A percentile compares a stretch with the other conserved stretches of the same genome.
Conservation (phyloP, 2,329 filamentous ascomycete species). For the Colletotrichum tofieldiae region DNA sequence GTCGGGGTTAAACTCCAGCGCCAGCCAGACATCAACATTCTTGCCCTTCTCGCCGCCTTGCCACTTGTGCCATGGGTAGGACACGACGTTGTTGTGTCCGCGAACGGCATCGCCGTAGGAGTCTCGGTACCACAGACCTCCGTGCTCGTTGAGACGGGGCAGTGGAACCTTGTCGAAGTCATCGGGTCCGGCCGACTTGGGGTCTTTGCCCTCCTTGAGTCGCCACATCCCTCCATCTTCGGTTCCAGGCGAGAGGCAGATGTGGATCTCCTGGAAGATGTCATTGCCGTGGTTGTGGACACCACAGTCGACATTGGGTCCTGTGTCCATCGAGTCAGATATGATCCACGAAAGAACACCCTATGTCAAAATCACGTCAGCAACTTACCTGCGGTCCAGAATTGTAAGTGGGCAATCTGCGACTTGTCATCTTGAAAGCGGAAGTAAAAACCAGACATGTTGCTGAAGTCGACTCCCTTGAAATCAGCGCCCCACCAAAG, state of each 20-base stretch:
- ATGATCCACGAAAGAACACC: neutral
- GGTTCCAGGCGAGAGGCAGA: neutral
- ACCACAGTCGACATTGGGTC: neutral
- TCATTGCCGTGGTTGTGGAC: slow-evolving; percentile 14
- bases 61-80: neutral
- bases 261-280: slow-evolving; percentile 2
- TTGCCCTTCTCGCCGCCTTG: slow-evolving; percentile 3
- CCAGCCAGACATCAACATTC: neutral
- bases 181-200: neutral
- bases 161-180: neutral
- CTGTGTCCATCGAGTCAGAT: neutral
- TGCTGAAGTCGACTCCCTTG: slow-evolving; percentile 26
- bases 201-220: slow-evolving; percentile 4
- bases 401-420: neutral
- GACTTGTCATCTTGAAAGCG: slow-evolving; percentile 6
- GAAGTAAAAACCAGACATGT: slow-evolving; percentile 23
- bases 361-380: neutral
- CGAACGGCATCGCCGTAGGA: neutral
- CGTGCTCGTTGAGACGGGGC: neutral
- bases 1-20: neutral
- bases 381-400: neutral
- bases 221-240: slow-evolving; percentile 1
- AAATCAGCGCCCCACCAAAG: slow-evolving; percentile 21
- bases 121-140: neutral
- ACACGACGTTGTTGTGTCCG: neutral